phyloP scores from a whole-genome alignment of 2,329 filamentous ascomycete species.

The Botrytis fabae region DNA sequence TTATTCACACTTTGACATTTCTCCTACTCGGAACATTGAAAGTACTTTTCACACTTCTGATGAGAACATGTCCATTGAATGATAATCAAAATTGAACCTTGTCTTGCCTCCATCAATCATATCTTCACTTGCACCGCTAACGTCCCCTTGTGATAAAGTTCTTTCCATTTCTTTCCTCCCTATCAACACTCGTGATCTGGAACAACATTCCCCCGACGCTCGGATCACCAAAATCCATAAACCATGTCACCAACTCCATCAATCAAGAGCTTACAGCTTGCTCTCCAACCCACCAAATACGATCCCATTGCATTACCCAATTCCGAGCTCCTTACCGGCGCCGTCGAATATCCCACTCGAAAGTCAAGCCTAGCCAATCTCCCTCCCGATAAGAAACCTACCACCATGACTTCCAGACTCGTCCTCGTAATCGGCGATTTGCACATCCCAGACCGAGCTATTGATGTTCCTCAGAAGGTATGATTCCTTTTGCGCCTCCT shows the following conservation, averaged over 20 bases:
- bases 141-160: background rate
- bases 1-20: background rate
- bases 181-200: background rate
- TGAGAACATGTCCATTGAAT: background rate
- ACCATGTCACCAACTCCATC: conserved; percentile 8
- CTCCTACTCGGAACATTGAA: background rate
- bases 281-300: conserved; percentile 1
- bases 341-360: conserved; percentile 16
- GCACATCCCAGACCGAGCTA: conserved; percentile 88
- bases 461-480: conserved; percentile 90
- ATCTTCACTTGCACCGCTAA: background rate
- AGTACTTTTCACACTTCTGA: background rate
- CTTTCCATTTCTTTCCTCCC: background rate
- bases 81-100: too few species aligned
- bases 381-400: background rate
- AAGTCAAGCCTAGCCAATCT: conserved; percentile 15
- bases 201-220: conserved; percentile 4
- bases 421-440: conserved; percentile 91
- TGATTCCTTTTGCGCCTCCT: conserved; percentile 20
- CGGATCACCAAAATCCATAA: background rate
- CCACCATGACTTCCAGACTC: conserved; percentile 73
- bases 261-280: conserved; percentile 13
- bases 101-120: background rate
- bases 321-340: conserved; percentile 11
- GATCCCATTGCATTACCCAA: conserved; percentile 6